Evolutionary conservation across 1,139 yeast genomes (phyloP).

Genomic region (Arxiozyma heterogenica): DNA sequence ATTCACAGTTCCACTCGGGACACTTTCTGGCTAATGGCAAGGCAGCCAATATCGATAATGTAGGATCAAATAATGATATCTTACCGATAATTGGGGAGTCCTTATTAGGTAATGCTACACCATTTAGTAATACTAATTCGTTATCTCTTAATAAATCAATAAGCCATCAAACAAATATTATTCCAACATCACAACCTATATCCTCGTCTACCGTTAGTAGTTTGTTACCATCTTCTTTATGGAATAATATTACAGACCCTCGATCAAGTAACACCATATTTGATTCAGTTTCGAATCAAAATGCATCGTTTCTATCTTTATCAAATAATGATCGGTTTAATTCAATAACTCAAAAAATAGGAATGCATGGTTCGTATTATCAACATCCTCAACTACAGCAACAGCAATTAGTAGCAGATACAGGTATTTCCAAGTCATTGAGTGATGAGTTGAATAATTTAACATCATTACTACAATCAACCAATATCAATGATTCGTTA

Average conservation of each 20-base stretch:
- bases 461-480: constrained; percentile 22
- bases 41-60: neutral
- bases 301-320: neutral
- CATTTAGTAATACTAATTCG: neutral
- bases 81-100: neutral
- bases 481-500: constrained; percentile 15
- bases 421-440: constrained; percentile 13
- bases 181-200: neutral
- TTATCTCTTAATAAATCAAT: neutral
- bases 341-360: neutral
- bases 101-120: neutral
- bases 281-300: neutral
- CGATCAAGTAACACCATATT: neutral
- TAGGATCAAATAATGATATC: neutral
- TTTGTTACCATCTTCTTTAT: constrained; percentile 1
- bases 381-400: neutral
- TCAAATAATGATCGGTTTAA: neutral
- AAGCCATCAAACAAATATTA: neutral
- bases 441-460: constrained; percentile 23
- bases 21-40: neutral
- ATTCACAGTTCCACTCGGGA: neutral
- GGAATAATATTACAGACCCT: neutral
- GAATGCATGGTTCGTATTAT: neutral
- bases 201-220: neutral
- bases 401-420: neutral